Evolutionary conservation across 768 basidiomycete genomes (phyloP).

Genomic region (Mrakia hoshinonis): DNA sequence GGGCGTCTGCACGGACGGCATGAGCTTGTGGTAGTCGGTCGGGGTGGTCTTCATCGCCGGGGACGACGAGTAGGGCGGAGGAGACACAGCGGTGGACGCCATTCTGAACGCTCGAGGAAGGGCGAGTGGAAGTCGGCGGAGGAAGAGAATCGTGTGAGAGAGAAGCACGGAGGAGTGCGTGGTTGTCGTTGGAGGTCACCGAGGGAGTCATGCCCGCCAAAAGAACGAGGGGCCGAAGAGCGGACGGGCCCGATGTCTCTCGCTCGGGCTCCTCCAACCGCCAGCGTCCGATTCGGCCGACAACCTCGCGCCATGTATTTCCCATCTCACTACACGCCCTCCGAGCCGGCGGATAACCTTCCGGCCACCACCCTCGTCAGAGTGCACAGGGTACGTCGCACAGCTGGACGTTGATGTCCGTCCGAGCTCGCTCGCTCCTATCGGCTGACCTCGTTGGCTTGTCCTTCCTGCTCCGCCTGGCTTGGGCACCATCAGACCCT

Average conservation of each 20-base stretch:
- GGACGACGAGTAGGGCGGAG: background rate
- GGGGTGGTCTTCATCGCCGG: background rate
- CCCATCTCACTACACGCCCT: background rate
- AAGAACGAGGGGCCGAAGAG: background rate
- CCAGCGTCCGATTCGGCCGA: background rate
- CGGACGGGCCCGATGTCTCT: background rate
- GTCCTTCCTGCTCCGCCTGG: no score
- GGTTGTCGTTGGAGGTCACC: no score
- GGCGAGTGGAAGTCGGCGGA: background rate
- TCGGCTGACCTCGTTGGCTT: no score
- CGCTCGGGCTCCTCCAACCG: background rate
- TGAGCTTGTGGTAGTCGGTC: conserved; percentile 11
- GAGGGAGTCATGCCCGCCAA: no score
- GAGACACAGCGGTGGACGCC: background rate
- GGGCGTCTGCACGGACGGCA: conserved; percentile 8
- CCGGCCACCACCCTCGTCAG: background rate
- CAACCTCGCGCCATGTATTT: background rate
- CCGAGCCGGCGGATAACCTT: background rate
- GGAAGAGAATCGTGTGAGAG: background rate
- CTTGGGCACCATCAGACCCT: background rate
- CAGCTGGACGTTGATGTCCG: no score
- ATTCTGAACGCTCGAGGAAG: background rate
- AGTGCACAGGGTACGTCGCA: background rate
- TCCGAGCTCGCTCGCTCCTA: no score
- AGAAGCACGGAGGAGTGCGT: background rate